A percentile compares a stretch with the other conserved stretches of the same genome.
Conservation (phyloP, 2,329 filamentous ascomycete genomes). For the Dothistroma septosporum region DNA sequence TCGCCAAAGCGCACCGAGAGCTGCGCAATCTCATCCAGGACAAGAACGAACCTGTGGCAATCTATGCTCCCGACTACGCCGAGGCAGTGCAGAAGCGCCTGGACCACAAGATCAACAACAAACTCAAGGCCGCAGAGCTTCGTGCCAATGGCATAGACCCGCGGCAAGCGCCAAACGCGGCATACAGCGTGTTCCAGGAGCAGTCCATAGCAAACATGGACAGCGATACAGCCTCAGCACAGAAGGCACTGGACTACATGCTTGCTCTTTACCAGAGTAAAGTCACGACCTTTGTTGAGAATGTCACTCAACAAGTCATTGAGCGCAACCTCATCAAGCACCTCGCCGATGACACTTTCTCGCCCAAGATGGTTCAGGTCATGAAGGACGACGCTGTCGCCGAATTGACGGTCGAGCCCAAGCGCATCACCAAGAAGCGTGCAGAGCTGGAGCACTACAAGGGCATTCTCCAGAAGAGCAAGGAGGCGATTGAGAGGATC, state of each 20-base stretch:
- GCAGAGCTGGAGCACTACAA: constrained; percentile 29
- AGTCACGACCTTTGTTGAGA: constrained; percentile 36
- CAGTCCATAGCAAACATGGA: constrained; percentile 21
- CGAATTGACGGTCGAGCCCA: constrained; percentile 35
- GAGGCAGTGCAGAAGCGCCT: constrained; percentile 31
- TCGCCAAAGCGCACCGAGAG: constrained; percentile 40
- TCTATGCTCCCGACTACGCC: constrained; percentile 39
- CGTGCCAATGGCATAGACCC: background rate
- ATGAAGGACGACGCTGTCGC: constrained; percentile 37
- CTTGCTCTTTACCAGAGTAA: constrained; percentile 39
- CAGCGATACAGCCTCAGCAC: constrained; percentile 34
- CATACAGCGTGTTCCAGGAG: background rate
- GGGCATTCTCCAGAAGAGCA: constrained; percentile 33
- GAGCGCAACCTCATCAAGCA: constrained; percentile 38
- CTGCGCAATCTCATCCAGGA: constrained; percentile 46
- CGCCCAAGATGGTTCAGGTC: constrained; percentile 29
- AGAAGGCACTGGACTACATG: constrained; percentile 37
- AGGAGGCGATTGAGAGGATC: background rate
- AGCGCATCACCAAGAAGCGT: constrained; percentile 29
- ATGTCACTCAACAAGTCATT: constrained; percentile 36
- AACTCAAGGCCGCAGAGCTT: constrained; percentile 8
- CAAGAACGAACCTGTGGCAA: constrained; percentile 38
- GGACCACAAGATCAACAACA: constrained; percentile 22
- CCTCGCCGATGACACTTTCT: constrained; percentile 32
- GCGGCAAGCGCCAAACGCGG: background rate